Base-by-base conservation (phyloP, 1,284 basidiomycete species). In the Paramarasmius palmivorus region DNA sequence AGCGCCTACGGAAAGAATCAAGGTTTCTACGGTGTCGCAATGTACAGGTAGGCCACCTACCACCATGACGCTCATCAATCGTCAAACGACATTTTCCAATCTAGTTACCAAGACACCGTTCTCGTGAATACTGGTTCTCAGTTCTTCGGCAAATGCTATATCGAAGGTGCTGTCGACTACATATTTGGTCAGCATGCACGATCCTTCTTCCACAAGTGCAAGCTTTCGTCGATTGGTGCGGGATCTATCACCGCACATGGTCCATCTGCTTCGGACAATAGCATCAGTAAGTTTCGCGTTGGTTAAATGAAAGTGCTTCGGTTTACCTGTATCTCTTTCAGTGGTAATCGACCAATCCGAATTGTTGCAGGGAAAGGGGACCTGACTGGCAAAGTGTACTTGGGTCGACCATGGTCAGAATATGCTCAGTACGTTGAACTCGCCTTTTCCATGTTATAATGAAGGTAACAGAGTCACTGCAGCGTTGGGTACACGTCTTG, bases 121-220 rank as follows among this genome's bases (percentile, higher is more conserved):
- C 65, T 66, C 14, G 61, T 68, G 4, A 61, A 70, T 49, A 54
- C 58, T 17, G 69, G 68, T 8, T 60, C 61, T 22, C 69, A 70
- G 52, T 67, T 66, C 37, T 71, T 66, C 45, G 59, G 62, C 32
- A 55, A 54, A 29, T 66, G 64, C 39, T 71, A 68, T 55, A 68
- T 71, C 35, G 65, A 70, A 50, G 69, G 68, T 1, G 70, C 68
- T 17, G 65, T 70, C n/a, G 70, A 72, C 47, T 70, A 61, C 50
- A 71, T 72, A 45, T 71, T 65, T 36, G 69, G 69, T 4, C 67
- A 66, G 50, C 57, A 68, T 26, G 68, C 61, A 1, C 54, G 56
- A 12, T 64, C 66, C 1, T 70, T 65, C 50, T 69, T 71, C 59
- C 63, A 68, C 34, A 61, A 62, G 44, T 68, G 62, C 47, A 65